A percentile compares a stretch with the other conserved stretches of the same genome.
Conservation (phyloP, 345 rosid species). For the Balakata baccata region DNA sequence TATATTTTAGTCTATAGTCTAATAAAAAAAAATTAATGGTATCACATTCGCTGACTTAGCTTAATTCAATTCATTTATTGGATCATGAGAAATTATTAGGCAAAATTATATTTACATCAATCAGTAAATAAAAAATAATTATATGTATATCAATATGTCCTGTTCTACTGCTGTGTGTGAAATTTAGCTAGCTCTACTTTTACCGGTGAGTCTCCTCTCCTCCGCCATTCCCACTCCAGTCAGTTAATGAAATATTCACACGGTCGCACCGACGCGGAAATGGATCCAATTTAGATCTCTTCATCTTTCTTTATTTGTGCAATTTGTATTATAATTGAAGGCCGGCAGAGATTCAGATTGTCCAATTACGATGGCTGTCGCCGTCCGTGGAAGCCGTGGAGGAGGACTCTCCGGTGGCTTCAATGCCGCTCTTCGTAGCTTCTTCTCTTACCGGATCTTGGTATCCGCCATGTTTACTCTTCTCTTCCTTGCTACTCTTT, state of each 20-base stretch:
- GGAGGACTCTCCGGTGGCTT: constrained; percentile 45
- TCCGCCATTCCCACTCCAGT: neutral
- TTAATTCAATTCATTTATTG: too few species aligned
- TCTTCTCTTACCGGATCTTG: constrained; percentile 73
- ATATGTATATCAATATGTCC: too few species aligned
- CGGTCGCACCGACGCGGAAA: constrained; percentile 22
- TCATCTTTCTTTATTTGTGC: neutral
- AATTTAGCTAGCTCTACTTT: too few species aligned
- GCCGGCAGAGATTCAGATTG: neutral
- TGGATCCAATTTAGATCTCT: constrained; percentile 11
- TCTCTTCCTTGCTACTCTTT: constrained; percentile 75
- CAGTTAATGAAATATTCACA: neutral
- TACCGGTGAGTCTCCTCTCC: too few species aligned
- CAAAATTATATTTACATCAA: too few species aligned
- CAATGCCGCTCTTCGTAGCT: constrained; percentile 47
- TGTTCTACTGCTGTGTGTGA: too few species aligned
- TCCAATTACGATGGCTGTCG: constrained; percentile 56
- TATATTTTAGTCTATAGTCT: too few species aligned
- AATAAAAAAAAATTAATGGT: too few species aligned
- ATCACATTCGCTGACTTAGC: too few species aligned
- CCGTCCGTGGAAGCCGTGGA: constrained; percentile 69
- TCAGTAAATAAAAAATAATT: too few species aligned
- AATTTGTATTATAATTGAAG: neutral
- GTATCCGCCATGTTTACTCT: constrained; percentile 78
- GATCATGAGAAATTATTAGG: too few species aligned